Percentiles rank a stretch among this genome's conserved stretches.
Evolutionary conservation across 768 basidiomycete genomes (phyloP).

Genomic region (Xerocomus brunneocitrinus): DNA sequence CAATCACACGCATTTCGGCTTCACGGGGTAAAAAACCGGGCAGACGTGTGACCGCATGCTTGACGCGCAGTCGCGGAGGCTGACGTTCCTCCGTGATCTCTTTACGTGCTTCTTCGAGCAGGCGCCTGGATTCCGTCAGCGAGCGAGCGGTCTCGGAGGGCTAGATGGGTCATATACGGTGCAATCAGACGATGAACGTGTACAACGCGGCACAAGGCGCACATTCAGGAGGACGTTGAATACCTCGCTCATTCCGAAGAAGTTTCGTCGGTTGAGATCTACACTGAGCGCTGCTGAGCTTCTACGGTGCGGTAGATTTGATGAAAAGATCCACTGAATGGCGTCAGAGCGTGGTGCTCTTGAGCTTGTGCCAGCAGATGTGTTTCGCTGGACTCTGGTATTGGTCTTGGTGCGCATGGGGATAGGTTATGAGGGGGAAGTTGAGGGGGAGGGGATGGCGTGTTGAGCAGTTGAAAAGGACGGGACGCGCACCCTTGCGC

Average conservation of each 20-base stretch:
- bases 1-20: conserved; percentile 60
- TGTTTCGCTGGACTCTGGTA: conserved; percentile 23
- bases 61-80: conserved; percentile 59
- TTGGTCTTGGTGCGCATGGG: conserved; percentile 26
- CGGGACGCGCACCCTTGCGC: conserved; percentile 23
- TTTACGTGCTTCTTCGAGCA: conserved; percentile 72
- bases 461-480: conserved; percentile 17
- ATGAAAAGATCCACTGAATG: conserved; percentile 72
- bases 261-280: conserved; percentile 62
- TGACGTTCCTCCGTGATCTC: conserved; percentile 71
- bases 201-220: conserved; percentile 25
- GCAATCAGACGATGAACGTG: conserved; percentile 7
- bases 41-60: conserved; percentile 73
- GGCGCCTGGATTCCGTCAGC: conserved; percentile 68
- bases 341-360: conserved; percentile 35
- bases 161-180: conserved; percentile 34
- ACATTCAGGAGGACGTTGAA: conserved; percentile 72
- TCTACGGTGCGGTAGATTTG: conserved; percentile 60
- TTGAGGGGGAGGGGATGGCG: conserved; percentile 1
- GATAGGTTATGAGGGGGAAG: background rate
- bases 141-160: conserved; percentile 77
- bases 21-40: conserved; percentile 71
- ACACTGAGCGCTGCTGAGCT: conserved; percentile 55
- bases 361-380: conserved; percentile 21
- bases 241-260: conserved; percentile 80